Evolutionary conservation across 176 grass and related monocot genomes (phyloP).

Genomic region (Paspalum notatum): DNA sequence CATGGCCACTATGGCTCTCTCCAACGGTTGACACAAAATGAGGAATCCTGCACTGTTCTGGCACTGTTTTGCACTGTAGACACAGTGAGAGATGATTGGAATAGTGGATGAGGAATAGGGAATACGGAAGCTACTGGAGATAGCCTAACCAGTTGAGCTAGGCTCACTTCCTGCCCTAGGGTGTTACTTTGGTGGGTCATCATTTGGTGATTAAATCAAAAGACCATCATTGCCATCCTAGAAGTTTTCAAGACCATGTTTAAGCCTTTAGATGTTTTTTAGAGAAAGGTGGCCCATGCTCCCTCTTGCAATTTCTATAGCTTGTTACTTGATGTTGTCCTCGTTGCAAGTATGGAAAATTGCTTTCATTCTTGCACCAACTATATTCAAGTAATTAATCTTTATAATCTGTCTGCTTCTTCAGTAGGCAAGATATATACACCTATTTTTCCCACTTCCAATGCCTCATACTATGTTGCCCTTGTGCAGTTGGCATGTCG

Average conservation of each 20-base stretch:
- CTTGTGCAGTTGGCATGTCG: conserved; percentile 81
- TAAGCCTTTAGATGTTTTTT: conserved; percentile 12
- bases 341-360: neutral
- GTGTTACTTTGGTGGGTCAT: conserved; percentile 6
- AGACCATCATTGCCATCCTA: conserved; percentile 13
- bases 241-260: conserved; percentile 21
- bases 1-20: too few species aligned
- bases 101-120: too few species aligned
- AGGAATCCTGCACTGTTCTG: too few species aligned
- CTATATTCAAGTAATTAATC: conserved; percentile 9
- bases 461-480: conserved; percentile 22
- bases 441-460: conserved; percentile 12
- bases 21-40: too few species aligned
- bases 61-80: too few species aligned
- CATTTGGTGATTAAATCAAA: neutral
- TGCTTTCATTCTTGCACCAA: neutral
- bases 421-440: conserved; percentile 15
- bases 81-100: too few species aligned
- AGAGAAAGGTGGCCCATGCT: neutral
- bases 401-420: neutral
- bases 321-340: neutral
- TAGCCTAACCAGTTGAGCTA: too few species aligned
- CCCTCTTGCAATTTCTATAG: conserved; percentile 15
- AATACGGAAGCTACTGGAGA: too few species aligned
- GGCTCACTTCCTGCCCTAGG: too few species aligned